Conservation (phyloP, 345 rosid species). For the Mercurialis annua region DNA sequence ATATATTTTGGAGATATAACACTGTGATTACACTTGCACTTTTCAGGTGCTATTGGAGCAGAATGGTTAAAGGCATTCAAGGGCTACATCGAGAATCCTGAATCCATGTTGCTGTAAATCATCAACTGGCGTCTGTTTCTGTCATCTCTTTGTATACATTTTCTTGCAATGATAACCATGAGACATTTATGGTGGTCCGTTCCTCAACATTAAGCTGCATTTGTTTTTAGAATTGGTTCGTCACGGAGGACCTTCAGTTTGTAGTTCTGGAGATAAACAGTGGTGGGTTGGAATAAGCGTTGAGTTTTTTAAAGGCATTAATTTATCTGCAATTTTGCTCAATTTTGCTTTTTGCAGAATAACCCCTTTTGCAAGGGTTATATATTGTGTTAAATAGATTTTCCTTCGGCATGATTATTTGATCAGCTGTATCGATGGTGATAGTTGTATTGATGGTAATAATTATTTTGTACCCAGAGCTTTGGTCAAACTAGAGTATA, state of each 20-base stretch:
- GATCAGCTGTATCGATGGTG: no score
- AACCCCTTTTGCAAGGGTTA: background rate
- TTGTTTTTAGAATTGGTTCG: background rate
- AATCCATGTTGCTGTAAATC: slow-evolving; percentile 80
- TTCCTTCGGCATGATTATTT: background rate
- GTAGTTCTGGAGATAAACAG: background rate
- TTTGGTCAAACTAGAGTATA: no score
- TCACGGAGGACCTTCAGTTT: background rate
- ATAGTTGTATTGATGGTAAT: no score
- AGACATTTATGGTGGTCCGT: background rate
- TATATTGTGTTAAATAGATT: background rate
- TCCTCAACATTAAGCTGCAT: background rate
- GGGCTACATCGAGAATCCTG: slow-evolving; percentile 86
- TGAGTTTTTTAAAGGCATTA: slow-evolving; percentile 5
- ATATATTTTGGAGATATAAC: background rate
- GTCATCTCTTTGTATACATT: background rate
- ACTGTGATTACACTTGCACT: slow-evolving; percentile 9
- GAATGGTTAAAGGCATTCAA: slow-evolving; percentile 97
- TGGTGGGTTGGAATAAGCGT: slow-evolving; percentile 1
- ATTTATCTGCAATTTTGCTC: background rate
- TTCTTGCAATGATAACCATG: background rate
- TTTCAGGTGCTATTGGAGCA: slow-evolving; percentile 83
- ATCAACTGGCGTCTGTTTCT: background rate
- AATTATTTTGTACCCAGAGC: no score
- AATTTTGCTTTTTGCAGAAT: slow-evolving; percentile 25